Evolutionary conservation across 2,329 filamentous ascomycete species (phyloP), one percentile per base, ranked within the genome.

Genomic region (Plenodomus lindquistii): DNA sequence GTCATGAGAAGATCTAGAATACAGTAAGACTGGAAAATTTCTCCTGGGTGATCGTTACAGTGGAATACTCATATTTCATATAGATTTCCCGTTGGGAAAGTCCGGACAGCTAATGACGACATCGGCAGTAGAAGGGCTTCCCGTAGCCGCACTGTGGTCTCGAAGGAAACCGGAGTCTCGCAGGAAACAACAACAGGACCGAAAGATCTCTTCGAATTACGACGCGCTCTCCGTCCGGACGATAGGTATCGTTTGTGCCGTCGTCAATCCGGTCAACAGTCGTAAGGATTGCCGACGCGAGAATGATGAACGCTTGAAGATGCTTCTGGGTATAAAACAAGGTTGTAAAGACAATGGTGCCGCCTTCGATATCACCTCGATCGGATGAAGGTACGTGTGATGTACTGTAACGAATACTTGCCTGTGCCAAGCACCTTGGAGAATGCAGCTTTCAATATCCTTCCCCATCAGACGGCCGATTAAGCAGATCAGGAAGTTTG

Each of bases 1-100:
- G 36, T 54, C 51, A 56, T 58, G 57, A 39, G 46, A 43, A 40
- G 37, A 48, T 55, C 48, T 60, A 63, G 34, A 51, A 22, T 63
- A 63, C 59, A 61, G 24, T 46, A 52, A 50, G n/a, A 29, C 41
- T 41, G 40, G 8, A n/a, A 31, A 31, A 31, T 8, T 31, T 7
- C 15, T 16, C 21, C 24, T n/a, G 41, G 22, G 44, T 18, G n/a
- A 48, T 37, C 35, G 31, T 24, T 17, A 48, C 38, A 36, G 10
- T 29, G 40, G 37, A 21, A 47, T 3, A 17, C 17, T 18, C 16
- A 22, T 21, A 24, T 52, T 37, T 51, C 44, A 35, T 48, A 40
- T 13, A 24, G 16, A 22, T 37, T 13, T 27, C 13, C 29, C 10
- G 37, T 42, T 19, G 21, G 45, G 41, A 18, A 24, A 24, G 41